Evolutionary conservation across 2,329 filamentous ascomycete species (phyloP), one percentile per base, ranked within the genome.

Genomic region (Paecilomyces formosus): DNA sequence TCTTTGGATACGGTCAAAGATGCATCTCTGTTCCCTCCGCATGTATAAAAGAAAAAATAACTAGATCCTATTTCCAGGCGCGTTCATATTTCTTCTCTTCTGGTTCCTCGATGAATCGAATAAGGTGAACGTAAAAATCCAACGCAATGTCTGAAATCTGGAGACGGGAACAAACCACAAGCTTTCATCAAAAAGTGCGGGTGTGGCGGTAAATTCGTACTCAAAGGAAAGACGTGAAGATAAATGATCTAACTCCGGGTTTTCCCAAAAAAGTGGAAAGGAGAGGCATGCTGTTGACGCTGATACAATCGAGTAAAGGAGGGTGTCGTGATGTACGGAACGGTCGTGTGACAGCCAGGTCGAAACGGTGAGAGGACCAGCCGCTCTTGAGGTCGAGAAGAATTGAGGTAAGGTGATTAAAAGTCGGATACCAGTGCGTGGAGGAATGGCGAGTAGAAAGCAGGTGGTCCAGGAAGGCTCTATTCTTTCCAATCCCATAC

Each of bases 401-500:
- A 55, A 45, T 28, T 22, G 18, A 52, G 26, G 51, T 15, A 26
- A 53, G 53, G 45, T 26, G 56, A 33, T 49, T 53, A 56, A 54
- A 58, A 59, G 56, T 39, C 50, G 53, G 35, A 53, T 15, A 31
- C 18, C 53, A 53, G 26, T 60, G 58, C 60, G 18, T 30, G 28
- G 54, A 54, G 31, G 35, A 52, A 21, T 39, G 45, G 53, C 28
- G 18, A 18, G 18, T 13, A 57, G 54, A 33, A 49, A 53, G 53
- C 50, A 56, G 45, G 21, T 53, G 30, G 49, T 26, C 33, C n/a
- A 3, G 13, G 15, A 57, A 55, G 18, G 24, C 15, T 66, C 62
- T 69, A 86, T 62, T 91, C 86, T 63, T 94, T 87, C 94, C 94
- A 99, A 60, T 92, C 94, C 94, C 94, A 99, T 51, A 99, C 94